Base-by-base conservation (phyloP, 257 asterid genomes). In the Oldenlandia corymbosa region DNA sequence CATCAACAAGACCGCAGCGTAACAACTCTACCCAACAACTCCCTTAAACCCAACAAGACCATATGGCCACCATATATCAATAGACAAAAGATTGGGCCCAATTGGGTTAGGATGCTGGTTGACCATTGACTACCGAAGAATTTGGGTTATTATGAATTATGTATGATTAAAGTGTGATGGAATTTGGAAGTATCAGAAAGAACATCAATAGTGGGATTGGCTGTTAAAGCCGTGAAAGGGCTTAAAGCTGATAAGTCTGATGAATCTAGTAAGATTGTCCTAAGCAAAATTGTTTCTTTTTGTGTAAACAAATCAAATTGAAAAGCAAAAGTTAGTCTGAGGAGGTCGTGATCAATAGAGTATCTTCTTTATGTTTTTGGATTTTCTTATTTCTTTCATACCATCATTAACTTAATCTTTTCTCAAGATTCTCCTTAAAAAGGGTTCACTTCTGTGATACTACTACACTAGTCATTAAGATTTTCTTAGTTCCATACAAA, bases 391-490 rank as follows among this genome's bases (percentile, higher is more conserved):
- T 75, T 70, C 70, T 70, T 27, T 62, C 23, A 51, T 2, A 2
- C 5, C 75, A 75, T 77, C 46, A 77, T 77, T 76, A 57, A 52
- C 68, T 39, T 39, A 58, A 59, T 69, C 75, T 66, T 66, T 79
- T 70, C 46, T 49, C 43, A 37, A 68, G 79, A 79, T 74, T 74
- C 83, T 70, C 67, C 30, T n/a, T n/a, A n/a, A n/a, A n/a, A n/a
- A n/a, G n/a, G n/a, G n/a, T n/a, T n/a, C n/a, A n/a, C n/a, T n/a
- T n/a, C n/a, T n/a, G n/a, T n/a, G n/a, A n/a, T n/a, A n/a, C n/a
- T n/a, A n/a, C n/a, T n/a, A n/a, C n/a, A n/a, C n/a, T n/a, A n/a
- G n/a, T n/a, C n/a, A n/a, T n/a, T n/a, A n/a, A n/a, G n/a, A n/a
- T n/a, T n/a, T n/a, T n/a, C n/a, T n/a, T n/a, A n/a, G n/a, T n/a